Base-by-base conservation (phyloP, 2,329 filamentous ascomycete species). In the Alternaria sp. region DNA sequence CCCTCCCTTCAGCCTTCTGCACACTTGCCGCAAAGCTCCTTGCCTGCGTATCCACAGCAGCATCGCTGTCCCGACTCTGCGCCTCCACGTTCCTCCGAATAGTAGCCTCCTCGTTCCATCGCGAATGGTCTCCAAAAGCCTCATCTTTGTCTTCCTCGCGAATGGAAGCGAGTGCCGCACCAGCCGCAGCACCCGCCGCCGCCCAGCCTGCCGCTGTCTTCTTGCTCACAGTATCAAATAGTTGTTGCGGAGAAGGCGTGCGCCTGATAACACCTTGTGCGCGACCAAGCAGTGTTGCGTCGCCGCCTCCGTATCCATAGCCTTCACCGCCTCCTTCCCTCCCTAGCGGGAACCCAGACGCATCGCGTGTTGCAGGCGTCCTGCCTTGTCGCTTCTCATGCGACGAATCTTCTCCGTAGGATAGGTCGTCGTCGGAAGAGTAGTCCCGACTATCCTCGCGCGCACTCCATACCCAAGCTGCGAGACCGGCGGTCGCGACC, bases 391-490 rank as follows among this genome's bases (percentile, higher is more conserved):
- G 23, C 58, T 60, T 63, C 21, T 67, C 64, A 11, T 60, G 52
- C 10, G 60, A 45, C 36, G 65, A 63, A 40, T 77, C 74, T 54
- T 82, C 82, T 54, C 82, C 82, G 69, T 78, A 78, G 65, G 72
- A 74, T 42, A 78, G 73, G 51, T 71, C 68, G 37, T 70, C 68
- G 62, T 84, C 82, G 62, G 88, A 84, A 56, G 86, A 84, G 52
- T 88, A 85, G 28, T 93, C 89, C 52, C 92, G 89, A 58, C 89
- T 86, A 66, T 91, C 89, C 72, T 85, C 87, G 71, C 92, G 89
- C 80, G 96, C 93, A 77, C 90, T 96, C 93, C 93, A 97, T 60
- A 93, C 87, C 94, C 94, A 98, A 56, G 92, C 92, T 51, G 89
- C 93, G 46, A 96, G 80, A 33, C 93, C 93, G 54, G 91, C 88